phyloP scores from a whole-genome alignment of 768 basidiomycete genomes.

The Leccinum aurantiacum region DNA sequence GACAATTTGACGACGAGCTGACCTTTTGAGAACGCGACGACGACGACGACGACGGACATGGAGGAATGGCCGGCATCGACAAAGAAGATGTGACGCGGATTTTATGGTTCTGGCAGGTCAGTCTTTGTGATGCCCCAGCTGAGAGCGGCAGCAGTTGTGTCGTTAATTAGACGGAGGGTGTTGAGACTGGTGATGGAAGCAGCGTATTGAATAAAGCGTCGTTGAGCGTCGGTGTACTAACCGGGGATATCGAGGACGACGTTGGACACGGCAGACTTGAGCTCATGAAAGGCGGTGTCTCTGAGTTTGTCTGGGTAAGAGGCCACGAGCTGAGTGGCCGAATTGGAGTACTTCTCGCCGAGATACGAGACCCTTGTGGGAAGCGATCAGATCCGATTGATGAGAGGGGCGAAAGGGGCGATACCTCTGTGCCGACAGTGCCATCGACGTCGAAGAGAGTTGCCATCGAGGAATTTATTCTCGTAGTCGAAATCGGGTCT shows the following conservation, averaged over 20 bases:
- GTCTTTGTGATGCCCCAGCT: slow-evolving; percentile 99
- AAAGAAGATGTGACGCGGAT: slow-evolving; percentile 85
- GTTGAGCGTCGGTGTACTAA: slow-evolving; percentile 94
- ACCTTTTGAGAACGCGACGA: slow-evolving; percentile 89
- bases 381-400: slow-evolving; percentile 12
- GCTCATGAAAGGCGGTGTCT: slow-evolving; percentile 82
- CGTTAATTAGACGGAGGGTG: slow-evolving; percentile 93
- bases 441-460: slow-evolving; percentile 83
- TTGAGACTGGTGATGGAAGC: slow-evolving; percentile 89
- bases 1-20: slow-evolving; percentile 84
- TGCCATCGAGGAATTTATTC: slow-evolving; percentile 86
- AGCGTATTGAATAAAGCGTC: slow-evolving; percentile 80
- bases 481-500: slow-evolving; percentile 86
- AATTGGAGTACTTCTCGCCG: slow-evolving; percentile 76
- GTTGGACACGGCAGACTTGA: slow-evolving; percentile 84
- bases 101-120: slow-evolving; percentile 85
- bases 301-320: slow-evolving; percentile 90
- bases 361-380: slow-evolving; percentile 75
- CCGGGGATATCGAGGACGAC: slow-evolving; percentile 95
- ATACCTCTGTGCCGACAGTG: slow-evolving; percentile 81
- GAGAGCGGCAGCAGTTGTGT: slow-evolving; percentile 92
- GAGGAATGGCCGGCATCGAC: slow-evolving; percentile 94
- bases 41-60: slow-evolving; percentile 74
- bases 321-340: slow-evolving; percentile 88
- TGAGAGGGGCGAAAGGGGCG: slow-evolving; percentile 2